Evolutionary conservation across 495 filamentous ascomycete species (phyloP), one percentile per base, ranked within the genome.

Genomic region (Aspergillus conjunctus): DNA sequence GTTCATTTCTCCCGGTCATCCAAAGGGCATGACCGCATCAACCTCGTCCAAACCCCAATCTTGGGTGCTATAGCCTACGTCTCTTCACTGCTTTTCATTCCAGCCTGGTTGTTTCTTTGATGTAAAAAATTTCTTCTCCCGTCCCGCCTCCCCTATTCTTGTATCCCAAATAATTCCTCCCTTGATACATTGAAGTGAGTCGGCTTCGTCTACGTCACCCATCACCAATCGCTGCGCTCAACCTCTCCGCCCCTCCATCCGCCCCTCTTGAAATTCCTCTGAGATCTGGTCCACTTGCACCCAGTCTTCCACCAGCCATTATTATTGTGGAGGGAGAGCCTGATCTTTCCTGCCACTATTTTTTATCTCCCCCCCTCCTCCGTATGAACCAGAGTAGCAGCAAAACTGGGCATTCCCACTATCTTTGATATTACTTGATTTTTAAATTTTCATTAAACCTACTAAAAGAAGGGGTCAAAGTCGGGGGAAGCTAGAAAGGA

Each of bases 241-340:
- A 55, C 52, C 52, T 55, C 52, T 55, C 52, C 52, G 52, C 52
- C 52, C 52, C 52, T 55, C 52, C 52, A 43, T 44, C 20, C 52
- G 51, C 52, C 52, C 52, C 52, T 39, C 52, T 18, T 43, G 52
- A 17, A 48, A 48, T 48, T 48, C 44, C 18, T 17, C 44, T 48
- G 9, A 11, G 1, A 48, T 48, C 44, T 48, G 17, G 44, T 48
- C 44, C 44, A 48, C 44, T 48, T 17, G 44, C 44, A 18, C 17
- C 44, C 44, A 48, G 43, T 18, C 18, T 20, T 46, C 5, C 44
- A 48, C n/a, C n/a, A 17, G n/a, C 9, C 9, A 41, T 41, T 41
- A n/a, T 41, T 18, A 17, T 43, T 43, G 39, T 43, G 44, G 44
- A 17, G 44, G 20, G 4, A 20, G 44, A 48, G 18, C n/a, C 15